Conservation (phyloP, 2,329 filamentous ascomycete species). For the Sporothrix luriei region DNA sequence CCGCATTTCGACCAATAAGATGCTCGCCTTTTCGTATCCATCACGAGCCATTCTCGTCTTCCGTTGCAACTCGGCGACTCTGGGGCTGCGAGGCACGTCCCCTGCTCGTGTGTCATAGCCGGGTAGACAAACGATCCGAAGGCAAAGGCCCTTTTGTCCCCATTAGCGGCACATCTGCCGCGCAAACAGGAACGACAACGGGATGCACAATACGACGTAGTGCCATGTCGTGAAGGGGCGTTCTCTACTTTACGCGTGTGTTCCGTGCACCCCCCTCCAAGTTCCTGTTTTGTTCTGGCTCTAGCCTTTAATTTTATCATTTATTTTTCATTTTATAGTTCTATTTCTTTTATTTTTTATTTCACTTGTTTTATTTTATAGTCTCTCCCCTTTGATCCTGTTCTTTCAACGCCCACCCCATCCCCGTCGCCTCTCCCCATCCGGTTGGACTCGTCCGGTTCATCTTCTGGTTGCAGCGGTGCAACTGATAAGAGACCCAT, state of each 20-base stretch:
- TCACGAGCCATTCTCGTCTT: neutral
- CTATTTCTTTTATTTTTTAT: neutral
- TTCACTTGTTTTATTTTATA: constrained; percentile 2
- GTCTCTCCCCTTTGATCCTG: neutral
- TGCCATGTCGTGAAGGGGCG: neutral
- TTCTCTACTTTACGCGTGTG: neutral
- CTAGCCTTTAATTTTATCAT: neutral
- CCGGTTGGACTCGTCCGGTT: neutral
- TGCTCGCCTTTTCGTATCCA: neutral
- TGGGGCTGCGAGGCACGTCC: neutral
- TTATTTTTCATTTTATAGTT: neutral
- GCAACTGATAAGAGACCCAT: neutral
- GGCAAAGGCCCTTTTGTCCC: neutral
- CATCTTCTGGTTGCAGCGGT: constrained; percentile 1
- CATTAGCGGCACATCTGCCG: constrained; percentile 3
- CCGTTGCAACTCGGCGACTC: neutral
- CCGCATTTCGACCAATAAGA: constrained; percentile 8
- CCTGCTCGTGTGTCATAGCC: neutral
- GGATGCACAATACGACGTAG: too few relatives aligned
- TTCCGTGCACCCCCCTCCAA: neutral
- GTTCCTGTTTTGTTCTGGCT: constrained; percentile 11
- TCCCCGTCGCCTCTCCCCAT: neutral
- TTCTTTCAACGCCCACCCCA: too few relatives aligned
- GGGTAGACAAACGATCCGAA: neutral
- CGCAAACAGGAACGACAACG: too few relatives aligned